Percentiles rank a stretch among this genome's conserved stretches.
Evolutionary conservation across 441 rosid genomes (phyloP).

Genomic region (Biscutella laevigata): DNA sequence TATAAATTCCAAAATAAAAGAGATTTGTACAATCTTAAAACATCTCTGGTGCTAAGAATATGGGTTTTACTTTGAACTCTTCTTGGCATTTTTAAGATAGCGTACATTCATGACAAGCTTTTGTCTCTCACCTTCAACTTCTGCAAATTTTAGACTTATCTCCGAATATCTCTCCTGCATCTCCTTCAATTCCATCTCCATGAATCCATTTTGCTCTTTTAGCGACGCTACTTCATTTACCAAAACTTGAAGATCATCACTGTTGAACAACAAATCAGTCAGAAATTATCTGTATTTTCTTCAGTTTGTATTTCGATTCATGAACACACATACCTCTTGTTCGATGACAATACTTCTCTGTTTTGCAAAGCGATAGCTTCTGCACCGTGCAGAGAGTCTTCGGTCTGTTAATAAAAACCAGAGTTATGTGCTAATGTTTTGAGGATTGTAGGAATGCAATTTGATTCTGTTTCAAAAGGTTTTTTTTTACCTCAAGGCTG

Average conservation of each 20-base stretch:
- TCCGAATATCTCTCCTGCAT: constrained; percentile 79
- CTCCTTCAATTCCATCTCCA: constrained; percentile 71
- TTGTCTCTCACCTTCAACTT: constrained; percentile 79
- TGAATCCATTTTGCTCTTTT: constrained; percentile 46
- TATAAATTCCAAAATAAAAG: not conserved
- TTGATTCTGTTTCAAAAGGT: not conserved
- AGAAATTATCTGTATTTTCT: not conserved
- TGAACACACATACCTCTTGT: constrained; percentile 18
- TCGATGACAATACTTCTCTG: not conserved
- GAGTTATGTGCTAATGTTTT: not conserved
- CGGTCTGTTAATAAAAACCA: constrained; percentile 8
- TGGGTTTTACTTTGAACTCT: constrained; percentile 14
- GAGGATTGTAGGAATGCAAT: not conserved
- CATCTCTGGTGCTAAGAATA: not conserved
- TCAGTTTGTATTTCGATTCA: not conserved
- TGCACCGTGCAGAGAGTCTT: not conserved
- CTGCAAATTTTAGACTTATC: constrained; percentile 75
- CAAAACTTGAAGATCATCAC: constrained; percentile 5
- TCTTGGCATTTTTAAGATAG: constrained; percentile 51
- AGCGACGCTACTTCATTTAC: constrained; percentile 32
- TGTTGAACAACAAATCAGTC: not conserved
- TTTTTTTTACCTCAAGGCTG: constrained; percentile 38
- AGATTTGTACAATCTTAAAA: constrained; percentile 17
- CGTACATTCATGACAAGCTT: constrained; percentile 71
- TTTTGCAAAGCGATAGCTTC: not conserved